Evolutionary conservation across 495 filamentous ascomycete genomes (phyloP).

Genomic region (Penicillium coffeae): DNA sequence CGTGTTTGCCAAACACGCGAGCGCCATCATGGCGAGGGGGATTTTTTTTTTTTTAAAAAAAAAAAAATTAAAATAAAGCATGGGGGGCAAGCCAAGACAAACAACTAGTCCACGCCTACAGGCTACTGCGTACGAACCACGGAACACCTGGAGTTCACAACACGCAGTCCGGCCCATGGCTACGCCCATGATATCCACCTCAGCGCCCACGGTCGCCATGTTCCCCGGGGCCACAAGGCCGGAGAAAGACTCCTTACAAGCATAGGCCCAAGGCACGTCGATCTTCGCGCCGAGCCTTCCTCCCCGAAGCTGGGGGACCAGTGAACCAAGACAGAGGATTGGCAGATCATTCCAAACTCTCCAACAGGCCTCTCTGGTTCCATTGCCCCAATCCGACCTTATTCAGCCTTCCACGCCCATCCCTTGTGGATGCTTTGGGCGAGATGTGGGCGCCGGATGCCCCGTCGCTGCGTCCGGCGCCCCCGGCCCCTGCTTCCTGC

Average conservation of each 20-base stretch:
- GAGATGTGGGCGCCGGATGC: too few relatives aligned
- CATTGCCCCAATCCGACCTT: too few relatives aligned
- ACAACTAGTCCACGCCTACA: background rate
- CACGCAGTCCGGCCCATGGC: too few relatives aligned
- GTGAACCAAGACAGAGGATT: slow-evolving; percentile 8
- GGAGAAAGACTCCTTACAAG: too few relatives aligned
- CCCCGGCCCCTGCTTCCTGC: background rate
- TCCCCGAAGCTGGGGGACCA: slow-evolving; percentile 22
- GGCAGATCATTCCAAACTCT: slow-evolving; percentile 24
- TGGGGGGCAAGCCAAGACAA: background rate
- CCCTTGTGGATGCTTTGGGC: background rate
- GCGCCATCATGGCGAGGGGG: background rate
- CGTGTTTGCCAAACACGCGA: slow-evolving; percentile 3
- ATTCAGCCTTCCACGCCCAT: background rate
- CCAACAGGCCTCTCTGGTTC: too few relatives aligned
- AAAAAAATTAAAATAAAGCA: background rate
- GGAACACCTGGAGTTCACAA: too few relatives aligned
- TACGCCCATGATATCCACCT: too few relatives aligned
- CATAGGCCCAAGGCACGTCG: slow-evolving; percentile 3
- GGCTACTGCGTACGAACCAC: background rate
- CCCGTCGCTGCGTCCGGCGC: too few relatives aligned
- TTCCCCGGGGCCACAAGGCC: background rate
- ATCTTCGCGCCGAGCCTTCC: slow-evolving; percentile 15
- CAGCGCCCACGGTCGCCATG: background rate
- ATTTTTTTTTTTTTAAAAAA: too few relatives aligned